These are phyloP conservation scores for Aspergillus sp. DNA, from an alignment of 2,329 filamentous ascomycete species.

Conservation along the genomic window DNA sequence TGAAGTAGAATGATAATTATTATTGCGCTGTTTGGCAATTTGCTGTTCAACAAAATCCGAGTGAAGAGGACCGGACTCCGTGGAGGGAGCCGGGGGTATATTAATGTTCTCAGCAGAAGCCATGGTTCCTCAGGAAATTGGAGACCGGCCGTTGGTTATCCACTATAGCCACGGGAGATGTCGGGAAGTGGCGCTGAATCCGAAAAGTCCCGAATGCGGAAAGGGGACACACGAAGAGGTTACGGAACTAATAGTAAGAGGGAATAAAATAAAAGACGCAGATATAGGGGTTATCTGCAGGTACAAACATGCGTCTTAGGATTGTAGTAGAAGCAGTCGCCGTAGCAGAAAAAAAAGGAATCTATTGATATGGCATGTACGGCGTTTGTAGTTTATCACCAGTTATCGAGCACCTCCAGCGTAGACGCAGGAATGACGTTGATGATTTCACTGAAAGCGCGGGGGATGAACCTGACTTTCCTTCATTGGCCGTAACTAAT, in stretches of 20 bases:
- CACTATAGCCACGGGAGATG: conserved; percentile 34
- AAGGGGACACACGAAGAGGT: conserved; percentile 21
- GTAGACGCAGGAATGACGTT: not conserved
- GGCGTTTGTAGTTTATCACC: not conserved
- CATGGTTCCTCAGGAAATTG: conserved; percentile 22
- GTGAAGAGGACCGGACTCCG: conserved; percentile 41
- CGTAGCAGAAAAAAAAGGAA: not conserved
- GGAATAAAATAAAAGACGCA: not conserved
- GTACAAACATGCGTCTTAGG: not conserved
- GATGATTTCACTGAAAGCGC: not conserved
- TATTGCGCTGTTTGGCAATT: conserved; percentile 49
- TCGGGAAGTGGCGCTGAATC: conserved; percentile 25
- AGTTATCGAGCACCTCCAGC: not conserved
- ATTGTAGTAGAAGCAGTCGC: too few species aligned
- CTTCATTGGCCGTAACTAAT: too few species aligned
- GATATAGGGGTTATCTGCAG: not conserved
- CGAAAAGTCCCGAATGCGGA: conserved; percentile 27
- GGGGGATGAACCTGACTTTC: too few species aligned
- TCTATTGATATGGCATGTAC: not conserved
- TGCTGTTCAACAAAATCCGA: conserved; percentile 52
- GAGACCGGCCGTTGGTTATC: conserved; percentile 25
- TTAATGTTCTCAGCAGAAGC: conserved; percentile 32
- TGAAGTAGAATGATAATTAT: conserved; percentile 53
- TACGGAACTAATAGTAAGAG: conserved; percentile 8
- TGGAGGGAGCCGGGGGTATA: conserved; percentile 36